Base-by-base conservation (phyloP, 805 yeast genomes). In the Teunomyces aglyptinius region DNA sequence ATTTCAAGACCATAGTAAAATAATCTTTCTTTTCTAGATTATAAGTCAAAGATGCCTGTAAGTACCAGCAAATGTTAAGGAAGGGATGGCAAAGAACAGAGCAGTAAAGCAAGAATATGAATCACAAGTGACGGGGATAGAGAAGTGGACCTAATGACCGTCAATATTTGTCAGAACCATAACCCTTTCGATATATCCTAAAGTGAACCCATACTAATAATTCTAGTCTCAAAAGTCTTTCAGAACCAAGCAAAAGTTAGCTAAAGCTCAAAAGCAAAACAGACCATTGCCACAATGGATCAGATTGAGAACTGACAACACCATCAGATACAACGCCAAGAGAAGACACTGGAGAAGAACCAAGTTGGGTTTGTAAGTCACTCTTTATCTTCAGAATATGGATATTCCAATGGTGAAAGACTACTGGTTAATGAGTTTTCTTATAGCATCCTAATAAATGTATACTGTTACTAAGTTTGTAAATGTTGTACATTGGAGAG, bases 321-420 rank as follows among this genome's bases (percentile, higher is more conserved):
- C 84, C 70, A 86, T 94, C 83, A 89, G 96, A 85, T 89, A 89
- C 88, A 92, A 92, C 82, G 95, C 96, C 75, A 94, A 94, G 90
- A 90, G 98, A 89, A 87, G 98, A 85, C 96, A 94, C 94, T 92
- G 99, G 99, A 92, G 97, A 88, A 89, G 98, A 87, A 92, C 97
- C 71, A 92, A 92, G 96, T 84, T 92, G 80, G 82, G 84, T 85
- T 77, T 92, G 84, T 92, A 91, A 88, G 66, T 44, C 26, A 33
- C 31, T 34, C 44, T 46, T 35, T 45, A 46, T 50, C 38, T 46
- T 31, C 42, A 22, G 39, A 36, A 36, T 36, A 36, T 36, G 39
- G 39, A 36, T 36, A 19, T n/a, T 22, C 39, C 39, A 36, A 36
- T 36, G 39, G 39, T 36, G 28, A 36, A 12, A 36, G 39, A 19